Conservation (phyloP, 1,139 yeast species). For the Yamadazyma oceani region DNA sequence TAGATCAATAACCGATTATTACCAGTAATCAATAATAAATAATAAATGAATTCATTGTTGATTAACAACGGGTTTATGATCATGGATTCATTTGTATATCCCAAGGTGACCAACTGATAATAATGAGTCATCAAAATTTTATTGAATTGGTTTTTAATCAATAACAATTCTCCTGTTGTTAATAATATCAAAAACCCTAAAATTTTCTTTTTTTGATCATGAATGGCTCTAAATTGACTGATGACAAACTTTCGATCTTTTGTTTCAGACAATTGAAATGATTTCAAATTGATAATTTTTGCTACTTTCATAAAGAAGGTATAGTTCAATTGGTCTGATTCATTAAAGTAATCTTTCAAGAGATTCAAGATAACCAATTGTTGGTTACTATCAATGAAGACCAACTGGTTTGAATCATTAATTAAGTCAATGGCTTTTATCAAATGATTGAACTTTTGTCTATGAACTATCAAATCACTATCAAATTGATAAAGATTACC, state of each 20-base stretch:
- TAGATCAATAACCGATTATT: constrained; percentile 28
- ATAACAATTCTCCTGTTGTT: constrained; percentile 38
- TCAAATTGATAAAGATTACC: constrained; percentile 36
- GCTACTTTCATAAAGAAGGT: constrained; percentile 32
- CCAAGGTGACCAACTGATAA: constrained; percentile 39
- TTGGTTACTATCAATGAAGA: constrained; percentile 31
- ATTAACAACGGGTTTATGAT: constrained; percentile 26
- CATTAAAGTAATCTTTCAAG: constrained; percentile 9
- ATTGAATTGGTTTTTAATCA: constrained; percentile 35
- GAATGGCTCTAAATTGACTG: constrained; percentile 25
- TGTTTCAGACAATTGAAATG: neutral
- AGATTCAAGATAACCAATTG: constrained; percentile 35
- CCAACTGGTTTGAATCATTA: constrained; percentile 16
- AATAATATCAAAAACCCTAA: constrained; percentile 35
- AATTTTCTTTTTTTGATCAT: constrained; percentile 15
- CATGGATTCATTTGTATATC: constrained; percentile 33
- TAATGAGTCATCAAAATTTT: constrained; percentile 25
- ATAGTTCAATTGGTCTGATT: constrained; percentile 23
- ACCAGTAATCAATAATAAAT: constrained; percentile 32
- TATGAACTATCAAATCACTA: constrained; percentile 43
- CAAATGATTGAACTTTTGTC: constrained; percentile 33
- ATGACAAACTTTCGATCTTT: constrained; percentile 22
- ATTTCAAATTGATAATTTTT: constrained; percentile 35
- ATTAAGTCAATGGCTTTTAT: constrained; percentile 26
- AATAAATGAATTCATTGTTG: constrained; percentile 15